These are phyloP conservation scores for Cyclostephanos invisitatus DNA, from an alignment of 108 stramenopile genomes.

Conservation along the genomic window DNA sequence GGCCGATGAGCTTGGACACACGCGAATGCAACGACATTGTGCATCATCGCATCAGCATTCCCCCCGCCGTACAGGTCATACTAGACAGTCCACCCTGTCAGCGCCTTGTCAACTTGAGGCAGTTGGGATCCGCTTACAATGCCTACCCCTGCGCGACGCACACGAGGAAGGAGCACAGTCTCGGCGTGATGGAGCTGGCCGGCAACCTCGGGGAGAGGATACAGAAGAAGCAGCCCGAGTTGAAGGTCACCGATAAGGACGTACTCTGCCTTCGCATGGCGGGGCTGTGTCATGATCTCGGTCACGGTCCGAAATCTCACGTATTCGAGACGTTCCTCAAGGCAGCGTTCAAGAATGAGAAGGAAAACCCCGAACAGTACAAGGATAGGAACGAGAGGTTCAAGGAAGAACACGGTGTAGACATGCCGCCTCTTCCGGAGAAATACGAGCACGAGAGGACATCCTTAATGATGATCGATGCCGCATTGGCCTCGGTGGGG, in stretches of 20 bases:
- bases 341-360: slow-evolving; percentile 26
- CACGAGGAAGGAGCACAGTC: slow-evolving; percentile 80
- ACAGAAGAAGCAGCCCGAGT: slow-evolving; percentile 51
- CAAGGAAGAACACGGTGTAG: slow-evolving; percentile 45
- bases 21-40: slow-evolving; percentile 72
- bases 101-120: slow-evolving; percentile 78
- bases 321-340: slow-evolving; percentile 58
- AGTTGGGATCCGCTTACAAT: slow-evolving; percentile 75
- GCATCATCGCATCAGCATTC: slow-evolving; percentile 61
- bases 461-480: slow-evolving; percentile 81
- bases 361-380: slow-evolving; percentile 43
- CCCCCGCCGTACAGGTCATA: slow-evolving; percentile 70
- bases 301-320: slow-evolving; percentile 88
- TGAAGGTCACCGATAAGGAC: slow-evolving; percentile 80
- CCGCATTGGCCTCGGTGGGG: slow-evolving; percentile 53
- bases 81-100: slow-evolving; percentile 78
- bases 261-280: slow-evolving; percentile 92
- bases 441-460: slow-evolving; percentile 72
- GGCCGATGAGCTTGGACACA: slow-evolving; percentile 20
- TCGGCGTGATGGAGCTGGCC: slow-evolving; percentile 79
- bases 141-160: slow-evolving; percentile 83
- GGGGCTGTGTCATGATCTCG: slow-evolving; percentile 91
- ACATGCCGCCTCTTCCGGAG: slow-evolving; percentile 41
- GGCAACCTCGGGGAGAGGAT: slow-evolving; percentile 51
- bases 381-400: slow-evolving; percentile 32